Percentiles rank a stretch among this genome's conserved stretches.
Evolutionary conservation across 2,329 filamentous ascomycete genomes (phyloP).

Genomic region (Apiospora hydei): DNA sequence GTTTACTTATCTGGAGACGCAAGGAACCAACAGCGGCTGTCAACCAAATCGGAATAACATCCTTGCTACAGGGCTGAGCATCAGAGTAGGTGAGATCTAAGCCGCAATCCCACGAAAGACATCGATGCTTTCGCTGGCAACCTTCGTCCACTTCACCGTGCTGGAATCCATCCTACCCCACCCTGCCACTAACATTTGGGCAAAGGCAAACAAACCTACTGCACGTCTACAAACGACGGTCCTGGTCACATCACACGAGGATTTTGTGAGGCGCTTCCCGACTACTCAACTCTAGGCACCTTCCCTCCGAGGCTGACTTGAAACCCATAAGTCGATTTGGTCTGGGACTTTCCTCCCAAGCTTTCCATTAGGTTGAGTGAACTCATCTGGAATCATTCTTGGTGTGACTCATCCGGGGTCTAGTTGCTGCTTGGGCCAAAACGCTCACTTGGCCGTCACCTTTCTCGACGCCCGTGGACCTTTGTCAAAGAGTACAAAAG

Average conservation of each 20-base stretch:
- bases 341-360: not conserved
- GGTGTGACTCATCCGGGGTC: constrained; percentile 12
- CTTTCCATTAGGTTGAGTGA: not conserved
- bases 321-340: not conserved
- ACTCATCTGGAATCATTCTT: constrained; percentile 15
- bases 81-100: not conserved
- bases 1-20: not conserved
- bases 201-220: not conserved
- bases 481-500: not conserved
- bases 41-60: not conserved
- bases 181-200: constrained; percentile 3
- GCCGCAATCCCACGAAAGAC: not conserved
- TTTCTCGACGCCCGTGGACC: not conserved
- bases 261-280: not conserved
- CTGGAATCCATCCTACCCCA: not conserved
- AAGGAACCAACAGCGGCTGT: not conserved
- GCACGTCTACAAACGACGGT: not conserved
- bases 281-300: not conserved
- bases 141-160: not conserved
- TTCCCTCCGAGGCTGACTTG: constrained; percentile 4
- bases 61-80: not conserved
- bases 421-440: constrained; percentile 5
- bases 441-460: not conserved
- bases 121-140: not conserved
- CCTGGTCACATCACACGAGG: not conserved